These are phyloP conservation scores for Pseudozyma flocculosa DNA, from an alignment of 1,284 basidiomycete genomes.

Conservation along the genomic window DNA sequence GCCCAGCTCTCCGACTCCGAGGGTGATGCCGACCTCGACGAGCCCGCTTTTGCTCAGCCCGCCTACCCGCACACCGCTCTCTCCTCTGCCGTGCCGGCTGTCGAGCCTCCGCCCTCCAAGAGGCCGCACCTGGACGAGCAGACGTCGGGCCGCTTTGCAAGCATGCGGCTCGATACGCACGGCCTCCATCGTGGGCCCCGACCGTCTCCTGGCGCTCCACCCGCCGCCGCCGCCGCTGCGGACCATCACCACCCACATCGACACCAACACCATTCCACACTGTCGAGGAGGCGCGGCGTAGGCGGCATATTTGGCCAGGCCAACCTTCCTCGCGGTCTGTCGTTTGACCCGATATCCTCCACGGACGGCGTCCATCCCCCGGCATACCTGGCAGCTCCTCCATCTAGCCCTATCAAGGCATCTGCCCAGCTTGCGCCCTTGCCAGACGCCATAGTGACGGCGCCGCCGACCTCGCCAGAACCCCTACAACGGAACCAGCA, in stretches of 20 bases:
- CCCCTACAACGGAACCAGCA: too few species aligned
- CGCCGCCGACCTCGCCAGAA: background rate
- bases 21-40: conserved; percentile 18
- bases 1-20: conserved; percentile 33
- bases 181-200: background rate
- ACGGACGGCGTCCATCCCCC: too few species aligned
- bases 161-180: background rate
- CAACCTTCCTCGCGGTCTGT: background rate
- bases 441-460: background rate
- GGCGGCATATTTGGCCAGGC: background rate
- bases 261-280: background rate
- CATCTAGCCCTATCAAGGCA: conserved; percentile 28
- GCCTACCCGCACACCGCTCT: too few species aligned
- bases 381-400: conserved; percentile 10
- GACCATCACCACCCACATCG: too few species aligned
- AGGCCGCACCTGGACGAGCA: background rate
- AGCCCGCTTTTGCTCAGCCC: background rate
- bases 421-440: background rate
- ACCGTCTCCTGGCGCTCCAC: too few species aligned
- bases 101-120: background rate
- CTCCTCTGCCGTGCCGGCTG: too few species aligned
- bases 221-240: too few species aligned
- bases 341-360: too few species aligned
- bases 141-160: background rate
- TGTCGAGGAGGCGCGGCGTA: background rate